Conservation (phyloP, 1,139 yeast genomes). For the Saccharomyces pastorianus region DNA sequence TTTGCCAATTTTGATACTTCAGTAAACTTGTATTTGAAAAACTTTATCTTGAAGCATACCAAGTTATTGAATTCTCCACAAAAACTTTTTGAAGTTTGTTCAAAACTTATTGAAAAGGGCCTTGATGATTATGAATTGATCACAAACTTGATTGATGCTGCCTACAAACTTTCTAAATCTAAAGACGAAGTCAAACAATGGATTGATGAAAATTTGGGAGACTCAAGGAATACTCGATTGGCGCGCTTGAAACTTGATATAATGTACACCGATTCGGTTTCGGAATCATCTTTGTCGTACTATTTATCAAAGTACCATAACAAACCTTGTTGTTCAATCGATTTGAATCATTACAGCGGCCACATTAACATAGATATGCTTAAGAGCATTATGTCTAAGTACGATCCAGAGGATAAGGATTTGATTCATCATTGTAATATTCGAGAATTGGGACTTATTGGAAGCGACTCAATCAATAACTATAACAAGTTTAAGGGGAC, state of each 20-base stretch:
- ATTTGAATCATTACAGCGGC: slow-evolving; percentile 15
- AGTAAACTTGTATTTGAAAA: slow-evolving; percentile 28
- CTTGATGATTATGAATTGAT: slow-evolving; percentile 28
- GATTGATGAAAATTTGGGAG: slow-evolving; percentile 15
- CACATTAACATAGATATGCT: slow-evolving; percentile 8
- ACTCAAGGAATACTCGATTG: slow-evolving; percentile 27
- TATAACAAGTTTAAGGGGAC: slow-evolving; percentile 17
- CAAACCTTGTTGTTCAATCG: slow-evolving; percentile 29
- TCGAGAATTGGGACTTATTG: slow-evolving; percentile 10
- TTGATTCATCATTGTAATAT: slow-evolving; percentile 24
- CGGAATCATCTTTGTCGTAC: slow-evolving; percentile 13
- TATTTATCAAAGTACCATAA: slow-evolving; percentile 26
- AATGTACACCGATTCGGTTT: slow-evolving; percentile 10
- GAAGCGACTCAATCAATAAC: slow-evolving; percentile 6
- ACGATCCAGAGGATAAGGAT: slow-evolving; percentile 8
- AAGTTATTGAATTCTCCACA: slow-evolving; percentile 10
- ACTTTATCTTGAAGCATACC: slow-evolving; percentile 23
- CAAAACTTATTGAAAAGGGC: slow-evolving; percentile 12
- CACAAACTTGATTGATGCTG: slow-evolving; percentile 18
- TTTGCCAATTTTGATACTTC: slow-evolving; percentile 19
- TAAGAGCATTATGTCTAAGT: slow-evolving; percentile 4
- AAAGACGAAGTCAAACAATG: slow-evolving; percentile 12
- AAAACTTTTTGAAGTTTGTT: slow-evolving; percentile 15
- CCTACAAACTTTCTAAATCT: slow-evolving; percentile 11
- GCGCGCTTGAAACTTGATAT: slow-evolving; percentile 24